Percentiles rank a stretch among this genome's conserved stretches.
Conservation (phyloP, 2,329 filamentous ascomycete species). For the Beauveria sp. region DNA sequence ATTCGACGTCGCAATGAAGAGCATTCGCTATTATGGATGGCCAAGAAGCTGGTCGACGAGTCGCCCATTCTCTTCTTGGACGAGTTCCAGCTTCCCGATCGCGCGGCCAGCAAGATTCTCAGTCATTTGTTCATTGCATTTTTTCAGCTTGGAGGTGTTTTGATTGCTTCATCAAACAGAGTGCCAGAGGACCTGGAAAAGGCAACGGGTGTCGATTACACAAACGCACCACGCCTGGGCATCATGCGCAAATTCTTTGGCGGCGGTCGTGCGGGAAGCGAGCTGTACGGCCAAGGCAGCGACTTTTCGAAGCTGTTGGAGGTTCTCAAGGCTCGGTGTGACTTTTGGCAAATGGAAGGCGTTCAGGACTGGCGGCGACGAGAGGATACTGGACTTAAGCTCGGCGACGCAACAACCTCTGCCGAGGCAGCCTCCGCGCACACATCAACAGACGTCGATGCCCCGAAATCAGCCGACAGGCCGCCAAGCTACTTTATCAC, state of each 20-base stretch:
- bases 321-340: constrained; percentile 67
- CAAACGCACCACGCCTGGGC: constrained; percentile 45
- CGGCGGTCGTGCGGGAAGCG: constrained; percentile 32
- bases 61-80: constrained; percentile 74
- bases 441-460: constrained; percentile 6
- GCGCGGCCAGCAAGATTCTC: constrained; percentile 69
- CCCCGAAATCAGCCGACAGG: constrained; percentile 16
- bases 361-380: constrained; percentile 61
- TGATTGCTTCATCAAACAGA: constrained; percentile 73
- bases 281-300: constrained; percentile 52
- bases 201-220: constrained; percentile 63
- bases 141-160: constrained; percentile 73
- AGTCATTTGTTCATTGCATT: constrained; percentile 72
- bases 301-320: constrained; percentile 73
- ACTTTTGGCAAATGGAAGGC: constrained; percentile 79
- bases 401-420: neutral
- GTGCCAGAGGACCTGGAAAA: constrained; percentile 78
- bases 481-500: constrained; percentile 25
- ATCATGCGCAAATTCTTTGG: constrained; percentile 43
- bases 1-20: constrained; percentile 28
- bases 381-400: constrained; percentile 28
- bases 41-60: constrained; percentile 66
- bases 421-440: neutral
- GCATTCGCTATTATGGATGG: constrained; percentile 66
- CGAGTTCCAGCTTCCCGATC: constrained; percentile 77